Conservation (phyloP, 768 basidiomycete genomes). For the Lentinula raphanica region DNA sequence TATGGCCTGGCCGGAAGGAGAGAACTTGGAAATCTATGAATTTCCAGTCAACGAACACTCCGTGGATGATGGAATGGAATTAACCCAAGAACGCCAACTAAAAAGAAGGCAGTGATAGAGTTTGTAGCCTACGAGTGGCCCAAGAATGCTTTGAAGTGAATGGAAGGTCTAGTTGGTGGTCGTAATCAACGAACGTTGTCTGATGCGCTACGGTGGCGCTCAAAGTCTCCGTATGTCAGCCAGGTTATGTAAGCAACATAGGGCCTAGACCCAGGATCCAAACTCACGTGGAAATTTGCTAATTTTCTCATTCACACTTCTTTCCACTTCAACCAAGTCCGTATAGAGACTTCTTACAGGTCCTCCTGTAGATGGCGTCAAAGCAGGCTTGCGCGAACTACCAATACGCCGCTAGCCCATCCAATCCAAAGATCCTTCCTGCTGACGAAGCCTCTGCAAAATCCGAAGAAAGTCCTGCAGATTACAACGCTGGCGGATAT, state of each 20-base stretch:
- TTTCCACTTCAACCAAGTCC: neutral
- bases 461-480: constrained; percentile 80
- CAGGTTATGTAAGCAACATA: neutral
- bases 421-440: constrained; percentile 66
- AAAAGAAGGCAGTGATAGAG: neutral
- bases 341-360: constrained; percentile 7
- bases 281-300: neutral
- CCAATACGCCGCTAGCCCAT: constrained; percentile 66
- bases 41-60: neutral
- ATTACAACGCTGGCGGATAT: constrained; percentile 81
- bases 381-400: constrained; percentile 66
- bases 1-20: neutral
- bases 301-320: neutral
- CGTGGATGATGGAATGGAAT: neutral
- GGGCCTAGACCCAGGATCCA: neutral
- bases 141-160: neutral
- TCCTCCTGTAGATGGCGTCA: constrained; percentile 48
- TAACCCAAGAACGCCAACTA: neutral
- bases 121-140: neutral
- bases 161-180: neutral
- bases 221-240: neutral
- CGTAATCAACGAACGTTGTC: neutral
- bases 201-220: neutral
- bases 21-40: neutral
- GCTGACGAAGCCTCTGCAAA: constrained; percentile 61